A percentile compares a stretch with the other conserved stretches of the same genome.
These are phyloP conservation scores for Talaromyces piceae DNA, from an alignment of 2,329 filamentous ascomycete species.

Conservation along the genomic window DNA sequence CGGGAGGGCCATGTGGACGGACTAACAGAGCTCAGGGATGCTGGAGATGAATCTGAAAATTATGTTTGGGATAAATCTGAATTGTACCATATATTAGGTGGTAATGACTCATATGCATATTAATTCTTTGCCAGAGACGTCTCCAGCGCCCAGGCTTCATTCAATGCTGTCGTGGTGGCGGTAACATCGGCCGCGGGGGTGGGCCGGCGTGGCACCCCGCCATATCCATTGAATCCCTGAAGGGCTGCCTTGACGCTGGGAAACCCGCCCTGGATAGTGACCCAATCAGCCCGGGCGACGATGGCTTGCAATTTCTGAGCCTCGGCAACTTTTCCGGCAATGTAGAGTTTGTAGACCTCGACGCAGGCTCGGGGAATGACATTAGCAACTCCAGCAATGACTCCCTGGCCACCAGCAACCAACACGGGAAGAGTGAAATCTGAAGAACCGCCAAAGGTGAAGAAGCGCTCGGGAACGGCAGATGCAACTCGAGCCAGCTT, in stretches of 20 bases:
- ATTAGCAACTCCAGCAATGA: slow-evolving; percentile 80
- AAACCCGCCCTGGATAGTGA: slow-evolving; percentile 72
- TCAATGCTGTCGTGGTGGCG: slow-evolving; percentile 30
- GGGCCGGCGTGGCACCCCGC: slow-evolving; percentile 65
- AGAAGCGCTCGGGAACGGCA: slow-evolving; percentile 49
- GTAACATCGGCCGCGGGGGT: slow-evolving; percentile 41
- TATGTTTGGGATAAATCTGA: not conserved
- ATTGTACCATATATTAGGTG: not conserved
- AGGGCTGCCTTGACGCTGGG: slow-evolving; percentile 81
- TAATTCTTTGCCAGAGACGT: slow-evolving; percentile 16
- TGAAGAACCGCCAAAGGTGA: slow-evolving; percentile 81
- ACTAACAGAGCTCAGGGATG: not conserved
- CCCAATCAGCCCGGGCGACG: slow-evolving; percentile 75
- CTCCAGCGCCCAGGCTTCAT: slow-evolving; percentile 33
- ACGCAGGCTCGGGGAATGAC: slow-evolving; percentile 77
- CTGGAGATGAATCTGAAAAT: not conserved
- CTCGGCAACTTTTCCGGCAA: slow-evolving; percentile 65
- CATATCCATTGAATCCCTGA: slow-evolving; percentile 74
- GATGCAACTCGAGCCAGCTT: slow-evolving; percentile 59
- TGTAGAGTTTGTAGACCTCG: slow-evolving; percentile 69
- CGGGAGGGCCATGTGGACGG: not conserved
- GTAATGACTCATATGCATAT: not conserved
- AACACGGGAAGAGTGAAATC: slow-evolving; percentile 82
- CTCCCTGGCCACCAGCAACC: slow-evolving; percentile 68
- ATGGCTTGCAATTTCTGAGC: slow-evolving; percentile 67